A percentile compares a stretch with the other conserved stretches of the same genome.
Evolutionary conservation across 345 rosid genomes (phyloP).

Genomic region (Lepidium africanum): DNA sequence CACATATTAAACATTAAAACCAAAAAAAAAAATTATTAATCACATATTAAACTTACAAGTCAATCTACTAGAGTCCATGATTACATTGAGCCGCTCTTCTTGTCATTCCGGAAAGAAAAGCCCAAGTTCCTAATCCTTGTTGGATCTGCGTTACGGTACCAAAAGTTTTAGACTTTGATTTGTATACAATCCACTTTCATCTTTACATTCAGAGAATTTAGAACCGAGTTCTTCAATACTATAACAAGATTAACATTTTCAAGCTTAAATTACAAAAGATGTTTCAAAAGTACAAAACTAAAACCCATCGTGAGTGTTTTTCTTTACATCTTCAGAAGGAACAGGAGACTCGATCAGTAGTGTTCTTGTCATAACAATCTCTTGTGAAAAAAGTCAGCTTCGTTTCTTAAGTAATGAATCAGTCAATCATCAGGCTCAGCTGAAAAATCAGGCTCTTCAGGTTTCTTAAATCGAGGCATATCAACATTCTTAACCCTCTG

Average conservation of each 20-base stretch:
- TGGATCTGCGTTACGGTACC: background rate
- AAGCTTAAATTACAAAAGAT: conserved; percentile 6
- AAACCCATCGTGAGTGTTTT: background rate
- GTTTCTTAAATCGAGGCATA: conserved; percentile 54
- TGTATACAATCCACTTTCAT: background rate
- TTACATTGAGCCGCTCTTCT: background rate
- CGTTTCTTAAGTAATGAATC: background rate
- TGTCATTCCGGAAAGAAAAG: background rate
- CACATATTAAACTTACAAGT: background rate
- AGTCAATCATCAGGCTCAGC: conserved; percentile 40
- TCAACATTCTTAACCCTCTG: conserved; percentile 45
- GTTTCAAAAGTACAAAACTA: conserved; percentile 7
- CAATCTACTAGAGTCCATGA: background rate
- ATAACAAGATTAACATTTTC: background rate
- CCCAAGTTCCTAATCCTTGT: background rate
- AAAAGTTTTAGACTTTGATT: background rate
- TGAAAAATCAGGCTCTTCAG: conserved; percentile 83
- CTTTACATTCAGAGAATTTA: background rate
- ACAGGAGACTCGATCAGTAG: background rate
- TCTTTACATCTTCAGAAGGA: background rate
- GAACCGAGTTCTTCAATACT: background rate
- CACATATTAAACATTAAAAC: too few species aligned
- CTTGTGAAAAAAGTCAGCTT: background rate
- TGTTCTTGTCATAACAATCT: conserved; percentile 6
- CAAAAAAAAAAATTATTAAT: background rate